phyloP scores from a whole-genome alignment of 345 rosid species.

The Salix viminalis region DNA sequence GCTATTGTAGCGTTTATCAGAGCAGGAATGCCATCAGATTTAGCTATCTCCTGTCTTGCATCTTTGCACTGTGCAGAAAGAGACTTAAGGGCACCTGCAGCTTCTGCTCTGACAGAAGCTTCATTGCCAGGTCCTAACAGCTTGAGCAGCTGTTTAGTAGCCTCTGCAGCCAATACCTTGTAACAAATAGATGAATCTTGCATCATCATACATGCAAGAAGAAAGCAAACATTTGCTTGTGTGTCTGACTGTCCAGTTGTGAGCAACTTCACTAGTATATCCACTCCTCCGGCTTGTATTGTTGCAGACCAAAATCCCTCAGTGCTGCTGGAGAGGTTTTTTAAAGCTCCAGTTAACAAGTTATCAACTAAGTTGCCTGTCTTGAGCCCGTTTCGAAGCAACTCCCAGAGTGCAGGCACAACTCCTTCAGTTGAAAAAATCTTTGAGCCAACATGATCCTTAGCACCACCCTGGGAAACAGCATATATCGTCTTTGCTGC shows the following conservation, averaged over 20 bases:
- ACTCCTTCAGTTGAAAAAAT: constrained; percentile 99
- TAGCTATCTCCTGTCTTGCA: constrained; percentile 87
- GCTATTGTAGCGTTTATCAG: constrained; percentile 97
- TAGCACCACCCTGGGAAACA: constrained; percentile 93
- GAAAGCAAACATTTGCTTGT: constrained; percentile 90
- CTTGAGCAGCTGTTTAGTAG: constrained; percentile 83
- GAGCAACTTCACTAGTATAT: constrained; percentile 93
- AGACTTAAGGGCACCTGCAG: constrained; percentile 94
- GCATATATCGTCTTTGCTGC: constrained; percentile 95
- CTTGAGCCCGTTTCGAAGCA: constrained; percentile 66
- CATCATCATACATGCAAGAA: constrained; percentile 95
- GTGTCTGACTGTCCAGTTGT: constrained; percentile 72
- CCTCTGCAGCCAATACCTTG: constrained; percentile 81
- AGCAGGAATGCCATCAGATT: constrained; percentile 84
- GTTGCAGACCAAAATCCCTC: constrained; percentile 97
- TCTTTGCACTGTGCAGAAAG: constrained; percentile 93
- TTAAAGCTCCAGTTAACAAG: constrained; percentile 90
- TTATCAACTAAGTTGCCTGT: constrained; percentile 78
- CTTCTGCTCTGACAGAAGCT: constrained; percentile 96
- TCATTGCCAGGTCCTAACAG: constrained; percentile 92
- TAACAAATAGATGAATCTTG: constrained; percentile 90
- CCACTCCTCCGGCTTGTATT: constrained; percentile 92
- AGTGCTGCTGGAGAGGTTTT: constrained; percentile 80
- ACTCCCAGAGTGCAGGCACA: constrained; percentile 92
- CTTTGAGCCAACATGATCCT: constrained; percentile 97